phyloP scores from a whole-genome alignment of 2,329 filamentous ascomycete genomes.

The Alternaria tenuissima region DNA sequence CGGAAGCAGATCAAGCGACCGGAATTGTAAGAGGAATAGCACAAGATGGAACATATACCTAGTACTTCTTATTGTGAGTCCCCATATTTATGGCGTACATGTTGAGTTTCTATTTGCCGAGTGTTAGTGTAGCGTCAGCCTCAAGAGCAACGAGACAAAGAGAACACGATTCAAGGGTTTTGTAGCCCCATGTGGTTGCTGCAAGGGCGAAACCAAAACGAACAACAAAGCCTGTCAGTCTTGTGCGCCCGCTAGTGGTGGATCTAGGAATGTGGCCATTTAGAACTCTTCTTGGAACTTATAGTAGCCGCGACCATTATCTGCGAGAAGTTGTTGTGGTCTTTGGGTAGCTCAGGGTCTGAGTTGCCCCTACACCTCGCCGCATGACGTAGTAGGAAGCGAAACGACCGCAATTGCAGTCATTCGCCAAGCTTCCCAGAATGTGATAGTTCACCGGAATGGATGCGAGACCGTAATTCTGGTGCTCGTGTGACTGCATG shows the following conservation, averaged over 20 bases:
- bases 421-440: background rate
- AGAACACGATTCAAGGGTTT: background rate
- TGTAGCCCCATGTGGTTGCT: slow-evolving; percentile 1
- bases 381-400: background rate
- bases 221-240: slow-evolving; percentile 12
- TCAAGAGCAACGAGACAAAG: slow-evolving; percentile 13
- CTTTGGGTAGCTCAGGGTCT: background rate
- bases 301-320: background rate
- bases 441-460: background rate
- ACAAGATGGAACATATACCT: slow-evolving; percentile 14
- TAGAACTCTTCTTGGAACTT: background rate
- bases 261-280: background rate
- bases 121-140: slow-evolving; percentile 2
- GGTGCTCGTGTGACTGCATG: background rate
- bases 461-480: background rate
- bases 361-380: background rate
- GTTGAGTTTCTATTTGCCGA: slow-evolving; percentile 15
- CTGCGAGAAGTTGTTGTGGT: background rate
- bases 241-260: background rate
- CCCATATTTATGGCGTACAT: slow-evolving; percentile 17
- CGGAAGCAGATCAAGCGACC: slow-evolving; percentile 1
- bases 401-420: background rate
- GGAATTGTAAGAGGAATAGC: slow-evolving; percentile 10
- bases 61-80: background rate
- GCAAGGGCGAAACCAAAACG: slow-evolving; percentile 7